These are phyloP conservation scores for Citrus reticulata DNA, from an alignment of 345 rosid genomes.

Conservation along the genomic window DNA sequence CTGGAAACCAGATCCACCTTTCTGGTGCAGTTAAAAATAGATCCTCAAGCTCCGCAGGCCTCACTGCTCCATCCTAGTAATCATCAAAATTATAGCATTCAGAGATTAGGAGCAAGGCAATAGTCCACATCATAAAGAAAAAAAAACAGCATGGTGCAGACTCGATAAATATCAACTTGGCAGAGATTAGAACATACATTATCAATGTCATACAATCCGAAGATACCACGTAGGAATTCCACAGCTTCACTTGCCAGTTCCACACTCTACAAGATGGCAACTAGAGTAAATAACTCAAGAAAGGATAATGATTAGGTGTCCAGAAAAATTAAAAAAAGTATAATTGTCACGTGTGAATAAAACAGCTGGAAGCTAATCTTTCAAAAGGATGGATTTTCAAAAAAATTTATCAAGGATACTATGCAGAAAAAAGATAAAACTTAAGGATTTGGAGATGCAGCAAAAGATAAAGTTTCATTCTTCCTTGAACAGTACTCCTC, in stretches of 20 bases:
- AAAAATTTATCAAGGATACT: neutral
- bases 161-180: neutral
- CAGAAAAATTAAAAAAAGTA: neutral
- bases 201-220: slow-evolving; percentile 60
- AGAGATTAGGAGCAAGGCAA: neutral
- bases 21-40: slow-evolving; percentile 81
- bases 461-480: neutral
- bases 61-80: slow-evolving; percentile 67
- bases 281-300: neutral
- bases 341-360: neutral
- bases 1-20: slow-evolving; percentile 36
- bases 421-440: slow-evolving; percentile 8
- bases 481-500: neutral
- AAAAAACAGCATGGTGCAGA: neutral
- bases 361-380: neutral
- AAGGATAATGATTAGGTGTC: neutral
- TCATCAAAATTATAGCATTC: slow-evolving; percentile 23
- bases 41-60: slow-evolving; percentile 57
- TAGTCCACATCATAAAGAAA: neutral
- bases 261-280: slow-evolving; percentile 48
- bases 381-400: neutral
- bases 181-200: slow-evolving; percentile 44
- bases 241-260: slow-evolving; percentile 63
- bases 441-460: neutral
- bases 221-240: slow-evolving; percentile 61